Evolutionary conservation across 176 grass and related monocot genomes (phyloP).

Genomic region (Oryza glumipatula): DNA sequence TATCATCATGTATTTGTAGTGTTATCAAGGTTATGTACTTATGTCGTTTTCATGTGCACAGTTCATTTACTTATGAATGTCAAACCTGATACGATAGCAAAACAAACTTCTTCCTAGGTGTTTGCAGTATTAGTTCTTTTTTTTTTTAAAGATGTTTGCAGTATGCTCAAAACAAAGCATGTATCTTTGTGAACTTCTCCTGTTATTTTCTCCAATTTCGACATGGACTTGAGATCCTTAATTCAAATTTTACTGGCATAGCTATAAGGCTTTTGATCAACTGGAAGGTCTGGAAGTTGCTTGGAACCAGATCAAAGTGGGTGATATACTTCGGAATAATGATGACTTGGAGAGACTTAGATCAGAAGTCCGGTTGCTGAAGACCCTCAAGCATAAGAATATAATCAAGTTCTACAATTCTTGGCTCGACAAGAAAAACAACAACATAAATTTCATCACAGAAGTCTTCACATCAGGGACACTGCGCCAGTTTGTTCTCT

Average conservation of each 20-base stretch:
- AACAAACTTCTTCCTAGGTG: background rate
- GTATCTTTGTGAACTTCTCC: background rate
- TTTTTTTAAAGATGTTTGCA: background rate
- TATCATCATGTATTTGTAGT: background rate
- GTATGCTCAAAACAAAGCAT: conserved; percentile 4
- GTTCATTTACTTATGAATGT: background rate
- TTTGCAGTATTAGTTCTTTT: background rate
- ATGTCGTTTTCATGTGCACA: background rate
- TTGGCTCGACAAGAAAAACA: conserved; percentile 67
- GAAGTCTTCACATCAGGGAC: conserved; percentile 88
- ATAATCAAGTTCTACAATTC: conserved; percentile 88
- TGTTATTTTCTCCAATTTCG: background rate
- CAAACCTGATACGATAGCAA: background rate
- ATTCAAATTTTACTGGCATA: conserved; percentile 42
- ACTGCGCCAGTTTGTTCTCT: conserved; percentile 64
- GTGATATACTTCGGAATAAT: conserved; percentile 55
- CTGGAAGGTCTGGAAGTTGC: conserved; percentile 86
- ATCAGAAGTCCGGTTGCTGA: conserved; percentile 79
- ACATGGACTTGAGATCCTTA: conserved; percentile 48
- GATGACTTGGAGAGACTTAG: conserved; percentile 72
- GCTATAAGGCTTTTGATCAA: conserved; percentile 84
- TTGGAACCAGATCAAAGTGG: conserved; percentile 81
- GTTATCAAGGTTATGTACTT: background rate
- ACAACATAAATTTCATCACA: conserved; percentile 79
- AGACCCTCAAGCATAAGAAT: conserved; percentile 85